A percentile compares a stretch with the other conserved stretches of the same genome.
Conservation (phyloP, 73 alveolate genomes). For the Breviolum minutum region DNA sequence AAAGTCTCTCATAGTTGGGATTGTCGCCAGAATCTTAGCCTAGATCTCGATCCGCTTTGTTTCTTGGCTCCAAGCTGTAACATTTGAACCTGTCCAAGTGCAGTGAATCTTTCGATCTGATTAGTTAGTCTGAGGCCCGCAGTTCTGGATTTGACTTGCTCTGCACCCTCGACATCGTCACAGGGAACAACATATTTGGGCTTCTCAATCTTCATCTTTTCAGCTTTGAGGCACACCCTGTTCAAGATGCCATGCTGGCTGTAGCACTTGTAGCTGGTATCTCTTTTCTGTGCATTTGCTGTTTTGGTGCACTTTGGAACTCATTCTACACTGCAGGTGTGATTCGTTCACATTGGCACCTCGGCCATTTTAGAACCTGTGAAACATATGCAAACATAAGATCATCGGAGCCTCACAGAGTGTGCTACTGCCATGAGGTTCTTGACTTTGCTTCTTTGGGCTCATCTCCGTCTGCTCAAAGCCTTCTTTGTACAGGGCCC, state of each 20-base stretch:
- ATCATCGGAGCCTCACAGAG: neutral
- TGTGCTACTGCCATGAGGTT: neutral
- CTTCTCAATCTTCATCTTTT: neutral
- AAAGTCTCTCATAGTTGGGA: neutral
- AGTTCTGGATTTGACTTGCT: neutral
- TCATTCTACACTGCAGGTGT: neutral
- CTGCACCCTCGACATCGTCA: neutral
- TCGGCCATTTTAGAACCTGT: neutral
- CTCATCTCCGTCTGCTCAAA: neutral
- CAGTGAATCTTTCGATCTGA: neutral
- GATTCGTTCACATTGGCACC: neutral
- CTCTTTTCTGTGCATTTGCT: neutral
- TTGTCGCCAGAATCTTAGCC: neutral
- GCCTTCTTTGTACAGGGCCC: neutral
- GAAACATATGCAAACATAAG: neutral
- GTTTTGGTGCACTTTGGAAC: neutral
- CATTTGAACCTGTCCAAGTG: neutral
- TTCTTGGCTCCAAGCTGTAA: neutral
- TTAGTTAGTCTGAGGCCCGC: neutral
- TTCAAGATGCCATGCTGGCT: neutral
- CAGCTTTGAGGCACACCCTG: neutral
- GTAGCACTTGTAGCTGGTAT: neutral
- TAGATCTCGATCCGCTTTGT: neutral
- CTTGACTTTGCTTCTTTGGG: neutral
- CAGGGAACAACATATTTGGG: neutral